These are phyloP conservation scores for Takashimella koratensis DNA, from an alignment of 1,284 basidiomycete genomes.

Conservation along the genomic window DNA sequence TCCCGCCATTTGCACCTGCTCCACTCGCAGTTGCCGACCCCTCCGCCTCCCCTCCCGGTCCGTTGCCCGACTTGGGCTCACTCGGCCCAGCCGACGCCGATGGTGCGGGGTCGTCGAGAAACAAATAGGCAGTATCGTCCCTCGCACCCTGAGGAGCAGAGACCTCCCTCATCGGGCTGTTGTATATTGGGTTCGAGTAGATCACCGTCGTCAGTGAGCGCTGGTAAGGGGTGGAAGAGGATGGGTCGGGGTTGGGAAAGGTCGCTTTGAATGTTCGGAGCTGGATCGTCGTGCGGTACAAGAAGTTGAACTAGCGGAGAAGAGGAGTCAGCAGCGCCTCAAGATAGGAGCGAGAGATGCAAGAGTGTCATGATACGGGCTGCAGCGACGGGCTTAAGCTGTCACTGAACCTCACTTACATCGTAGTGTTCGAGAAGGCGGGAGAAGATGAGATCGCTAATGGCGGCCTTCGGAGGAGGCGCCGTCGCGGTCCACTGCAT, in stretches of 20 bases:
- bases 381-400: not conserved
- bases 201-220: slow-evolving; percentile 32
- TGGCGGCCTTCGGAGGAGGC: slow-evolving; percentile 20
- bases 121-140: slow-evolving; percentile 37
- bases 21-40: not conserved
- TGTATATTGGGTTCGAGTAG: slow-evolving; percentile 20
- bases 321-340: no score
- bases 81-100: not conserved
- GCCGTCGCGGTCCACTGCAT: slow-evolving; percentile 38
- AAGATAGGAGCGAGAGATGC: no score
- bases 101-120: slow-evolving; percentile 32
- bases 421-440: slow-evolving; percentile 40
- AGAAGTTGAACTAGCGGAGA: slow-evolving; percentile 35
- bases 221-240: slow-evolving; percentile 2
- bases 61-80: not conserved
- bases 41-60: not conserved
- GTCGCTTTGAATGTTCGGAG: slow-evolving; percentile 37
- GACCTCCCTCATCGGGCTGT: slow-evolving; percentile 12
- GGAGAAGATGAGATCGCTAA: slow-evolving; percentile 35
- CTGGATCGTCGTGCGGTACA: slow-evolving; percentile 29
- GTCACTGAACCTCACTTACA: slow-evolving; percentile 15
- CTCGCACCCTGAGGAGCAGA: slow-evolving; percentile 12
- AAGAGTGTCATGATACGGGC: not conserved
- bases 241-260: slow-evolving; percentile 13
- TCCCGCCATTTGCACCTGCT: not conserved